These are phyloP conservation scores for Actinomortierella wolfii DNA, from an alignment of 371 early-diverging fungal species.

Conservation along the genomic window DNA sequence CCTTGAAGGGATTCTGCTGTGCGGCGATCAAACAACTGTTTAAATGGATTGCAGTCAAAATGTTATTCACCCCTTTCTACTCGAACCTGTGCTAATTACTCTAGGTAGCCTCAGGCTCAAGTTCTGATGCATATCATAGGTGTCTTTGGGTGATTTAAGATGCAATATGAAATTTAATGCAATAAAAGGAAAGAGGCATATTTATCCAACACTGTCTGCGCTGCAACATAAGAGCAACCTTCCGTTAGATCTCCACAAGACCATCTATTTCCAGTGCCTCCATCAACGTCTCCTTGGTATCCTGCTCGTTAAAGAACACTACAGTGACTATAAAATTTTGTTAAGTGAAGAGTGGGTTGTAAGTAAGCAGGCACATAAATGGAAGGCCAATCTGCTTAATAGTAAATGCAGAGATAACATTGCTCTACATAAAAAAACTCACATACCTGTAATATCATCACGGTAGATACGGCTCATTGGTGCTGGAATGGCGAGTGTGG, in stretches of 20 bases:
- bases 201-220: background rate
- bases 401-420: background rate
- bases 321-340: conserved; percentile 64
- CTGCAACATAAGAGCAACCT: background rate
- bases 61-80: too few species aligned
- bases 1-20: too few species aligned
- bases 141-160: too few species aligned
- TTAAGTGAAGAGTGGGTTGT: background rate
- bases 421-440: background rate
- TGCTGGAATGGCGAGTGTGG: conserved; percentile 44
- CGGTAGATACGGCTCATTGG: conserved; percentile 73
- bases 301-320: conserved; percentile 64
- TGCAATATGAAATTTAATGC: too few species aligned
- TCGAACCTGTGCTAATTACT: too few species aligned
- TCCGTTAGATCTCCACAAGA: conserved; percentile 5
- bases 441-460: conserved; percentile 86
- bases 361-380: background rate
- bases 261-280: conserved; percentile 11
- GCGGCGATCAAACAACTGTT: too few species aligned
- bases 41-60: too few species aligned
- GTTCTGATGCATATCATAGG: too few species aligned
- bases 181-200: too few species aligned
- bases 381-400: background rate
- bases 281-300: conserved; percentile 14
- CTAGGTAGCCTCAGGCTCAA: too few species aligned